Percentiles rank a stretch among this genome's conserved stretches.
phyloP scores from a whole-genome alignment of 495 filamentous ascomycete genomes.

The Rhypophila decipiens region DNA sequence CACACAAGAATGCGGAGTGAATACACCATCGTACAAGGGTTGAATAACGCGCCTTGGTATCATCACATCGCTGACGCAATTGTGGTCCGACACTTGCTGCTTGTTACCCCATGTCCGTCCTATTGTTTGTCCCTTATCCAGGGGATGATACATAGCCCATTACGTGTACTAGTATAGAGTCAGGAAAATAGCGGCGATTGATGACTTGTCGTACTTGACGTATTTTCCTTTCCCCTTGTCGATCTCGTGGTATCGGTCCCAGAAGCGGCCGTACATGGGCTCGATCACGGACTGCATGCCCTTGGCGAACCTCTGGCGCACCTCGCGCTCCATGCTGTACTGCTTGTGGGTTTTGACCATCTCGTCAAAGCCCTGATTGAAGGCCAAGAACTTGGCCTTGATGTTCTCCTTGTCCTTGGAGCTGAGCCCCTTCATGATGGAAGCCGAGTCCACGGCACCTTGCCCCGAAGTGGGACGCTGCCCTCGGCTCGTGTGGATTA shows the following conservation, averaged over 20 bases:
- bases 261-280: conserved; percentile 90
- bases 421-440: conserved; percentile 72
- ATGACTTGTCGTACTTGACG: conserved; percentile 88
- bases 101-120: no score
- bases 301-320: conserved; percentile 65
- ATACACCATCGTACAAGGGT: no score
- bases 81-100: conserved; percentile 7
- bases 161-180: conserved; percentile 40
- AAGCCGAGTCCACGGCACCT: conserved; percentile 62
- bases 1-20: no score
- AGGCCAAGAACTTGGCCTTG: conserved; percentile 86
- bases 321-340: conserved; percentile 81
- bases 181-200: conserved; percentile 49
- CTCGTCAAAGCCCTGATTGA: conserved; percentile 88
- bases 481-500: conserved; percentile 76
- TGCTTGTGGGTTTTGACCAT: conserved; percentile 72
- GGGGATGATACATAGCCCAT: no score
- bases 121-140: no score
- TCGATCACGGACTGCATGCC: conserved; percentile 87
- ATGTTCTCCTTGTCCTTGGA: conserved; percentile 91
- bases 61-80: conserved; percentile 15
- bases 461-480: conserved; percentile 62
- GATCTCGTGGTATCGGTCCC: conserved; percentile 95
- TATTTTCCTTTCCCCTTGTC: conserved; percentile 97
- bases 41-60: no score